Conservation (phyloP, 495 filamentous ascomycete genomes). For the Xylaria scruposa region DNA sequence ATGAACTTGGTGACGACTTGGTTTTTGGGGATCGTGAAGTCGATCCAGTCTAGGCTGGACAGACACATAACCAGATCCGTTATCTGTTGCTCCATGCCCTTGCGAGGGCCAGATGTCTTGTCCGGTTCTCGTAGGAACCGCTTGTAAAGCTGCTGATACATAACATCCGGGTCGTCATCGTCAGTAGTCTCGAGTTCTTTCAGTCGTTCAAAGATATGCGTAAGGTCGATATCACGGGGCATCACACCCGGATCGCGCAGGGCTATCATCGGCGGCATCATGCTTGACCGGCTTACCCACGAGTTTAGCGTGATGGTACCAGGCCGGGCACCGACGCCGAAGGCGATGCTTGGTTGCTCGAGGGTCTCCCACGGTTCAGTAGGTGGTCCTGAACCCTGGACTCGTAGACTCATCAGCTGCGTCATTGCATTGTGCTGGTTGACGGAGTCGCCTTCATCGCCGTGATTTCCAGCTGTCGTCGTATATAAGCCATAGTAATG, state of each 20-base stretch:
- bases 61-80: slow-evolving; percentile 70
- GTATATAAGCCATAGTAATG: slow-evolving; percentile 58
- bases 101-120: slow-evolving; percentile 55
- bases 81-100: slow-evolving; percentile 69
- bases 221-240: slow-evolving; percentile 60
- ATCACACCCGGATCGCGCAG: slow-evolving; percentile 57
- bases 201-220: slow-evolving; percentile 60
- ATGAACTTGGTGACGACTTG: slow-evolving; percentile 72
- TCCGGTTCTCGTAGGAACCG: slow-evolving; percentile 60
- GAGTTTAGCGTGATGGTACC: slow-evolving; percentile 68
- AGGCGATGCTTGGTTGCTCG: slow-evolving; percentile 69
- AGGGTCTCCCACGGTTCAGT: slow-evolving; percentile 67
- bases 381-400: slow-evolving; percentile 47
- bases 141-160: slow-evolving; percentile 62
- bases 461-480: slow-evolving; percentile 52
- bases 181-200: slow-evolving; percentile 60
- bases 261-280: slow-evolving; percentile 51
- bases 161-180: slow-evolving; percentile 59
- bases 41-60: slow-evolving; percentile 68
- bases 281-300: slow-evolving; percentile 60
- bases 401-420: slow-evolving; percentile 54
- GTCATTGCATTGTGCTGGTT: slow-evolving; percentile 56
- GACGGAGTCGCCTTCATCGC: slow-evolving; percentile 52
- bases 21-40: slow-evolving; percentile 67
- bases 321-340: slow-evolving; percentile 62